These are phyloP conservation scores for Eucalyptus pauciflora DNA, from an alignment of 345 rosid genomes.

Conservation along the genomic window DNA sequence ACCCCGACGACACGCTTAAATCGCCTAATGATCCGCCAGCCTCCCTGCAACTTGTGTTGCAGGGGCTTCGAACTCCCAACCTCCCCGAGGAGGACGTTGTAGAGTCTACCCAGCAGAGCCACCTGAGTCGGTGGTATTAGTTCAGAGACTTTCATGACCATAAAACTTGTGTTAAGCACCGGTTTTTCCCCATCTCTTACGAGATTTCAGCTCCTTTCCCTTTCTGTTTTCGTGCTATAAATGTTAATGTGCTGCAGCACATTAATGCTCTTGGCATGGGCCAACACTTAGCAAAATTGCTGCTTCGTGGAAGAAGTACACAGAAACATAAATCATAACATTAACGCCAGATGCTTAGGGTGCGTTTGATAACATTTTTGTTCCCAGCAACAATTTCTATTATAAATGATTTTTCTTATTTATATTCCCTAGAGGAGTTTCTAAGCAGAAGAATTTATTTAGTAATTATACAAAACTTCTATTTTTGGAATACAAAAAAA, in stretches of 20 bases:
- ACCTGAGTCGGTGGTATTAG: background rate
- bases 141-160: background rate
- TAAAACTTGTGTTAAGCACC: background rate
- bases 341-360: background rate
- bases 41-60: too few relatives aligned
- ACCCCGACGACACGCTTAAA: too few relatives aligned
- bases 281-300: background rate
- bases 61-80: too few relatives aligned
- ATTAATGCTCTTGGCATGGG: background rate
- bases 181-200: background rate
- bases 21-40: too few relatives aligned
- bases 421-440: too few relatives aligned
- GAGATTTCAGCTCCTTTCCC: background rate
- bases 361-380: too few relatives aligned
- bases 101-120: too few relatives aligned
- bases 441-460: too few relatives aligned
- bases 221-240: background rate
- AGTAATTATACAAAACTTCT: too few relatives aligned
- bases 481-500: too few relatives aligned
- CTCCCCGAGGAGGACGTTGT: too few relatives aligned
- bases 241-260: background rate
- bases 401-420: too few relatives aligned
- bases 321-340: background rate
- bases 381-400: rapidly evolving
- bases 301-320: background rate